These are phyloP conservation scores for Ceratocystis albifundus DNA, from an alignment of 2,329 filamentous ascomycete species.

Conservation along the genomic window DNA sequence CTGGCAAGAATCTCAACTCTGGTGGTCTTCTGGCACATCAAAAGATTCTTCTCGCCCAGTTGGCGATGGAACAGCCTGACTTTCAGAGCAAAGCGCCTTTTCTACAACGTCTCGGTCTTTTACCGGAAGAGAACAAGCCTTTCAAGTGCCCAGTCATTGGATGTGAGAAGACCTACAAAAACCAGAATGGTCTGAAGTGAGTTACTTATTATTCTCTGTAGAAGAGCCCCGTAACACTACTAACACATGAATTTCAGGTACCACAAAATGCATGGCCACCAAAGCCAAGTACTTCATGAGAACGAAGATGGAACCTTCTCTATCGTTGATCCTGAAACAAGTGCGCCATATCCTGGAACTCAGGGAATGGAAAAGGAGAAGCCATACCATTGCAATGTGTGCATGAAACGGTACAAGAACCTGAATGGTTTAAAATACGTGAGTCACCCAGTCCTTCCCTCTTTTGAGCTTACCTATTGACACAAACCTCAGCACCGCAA, in stretches of 20 bases:
- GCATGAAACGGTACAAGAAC: slow-evolving; percentile 98
- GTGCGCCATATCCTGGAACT: slow-evolving; percentile 85
- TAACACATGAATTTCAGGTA: slow-evolving; percentile 36
- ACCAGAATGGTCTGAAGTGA: slow-evolving; percentile 96
- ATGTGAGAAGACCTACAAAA: slow-evolving; percentile 99
- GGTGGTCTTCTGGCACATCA: slow-evolving; percentile 43
- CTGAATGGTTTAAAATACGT: slow-evolving; percentile 95
- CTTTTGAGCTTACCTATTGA: slow-evolving; percentile 3
- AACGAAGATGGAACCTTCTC: slow-evolving; percentile 96
- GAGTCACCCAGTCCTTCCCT: slow-evolving; percentile 29
- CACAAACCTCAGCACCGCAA: slow-evolving; percentile 22
- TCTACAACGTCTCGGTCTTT: slow-evolving; percentile 46
- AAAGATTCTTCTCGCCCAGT: slow-evolving; percentile 54
- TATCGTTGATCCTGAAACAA: slow-evolving; percentile 93
- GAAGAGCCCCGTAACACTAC: neutral
- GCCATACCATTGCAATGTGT: slow-evolving; percentile 92
- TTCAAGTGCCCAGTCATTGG: slow-evolving; percentile 97
- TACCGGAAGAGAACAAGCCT: slow-evolving; percentile 88
- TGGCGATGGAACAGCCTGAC: slow-evolving; percentile 63
- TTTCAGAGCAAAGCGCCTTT: slow-evolving; percentile 51
- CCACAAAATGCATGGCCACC: slow-evolving; percentile 77
- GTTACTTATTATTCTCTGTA: slow-evolving; percentile 26
- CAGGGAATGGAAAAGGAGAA: slow-evolving; percentile 99
- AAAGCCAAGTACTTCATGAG: slow-evolving; percentile 91
- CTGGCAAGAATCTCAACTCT: slow-evolving; percentile 63